Percentiles rank a stretch among this genome's conserved stretches.
Conservation (phyloP, 352 stramenopile species). For the Plasmopara viticola region DNA sequence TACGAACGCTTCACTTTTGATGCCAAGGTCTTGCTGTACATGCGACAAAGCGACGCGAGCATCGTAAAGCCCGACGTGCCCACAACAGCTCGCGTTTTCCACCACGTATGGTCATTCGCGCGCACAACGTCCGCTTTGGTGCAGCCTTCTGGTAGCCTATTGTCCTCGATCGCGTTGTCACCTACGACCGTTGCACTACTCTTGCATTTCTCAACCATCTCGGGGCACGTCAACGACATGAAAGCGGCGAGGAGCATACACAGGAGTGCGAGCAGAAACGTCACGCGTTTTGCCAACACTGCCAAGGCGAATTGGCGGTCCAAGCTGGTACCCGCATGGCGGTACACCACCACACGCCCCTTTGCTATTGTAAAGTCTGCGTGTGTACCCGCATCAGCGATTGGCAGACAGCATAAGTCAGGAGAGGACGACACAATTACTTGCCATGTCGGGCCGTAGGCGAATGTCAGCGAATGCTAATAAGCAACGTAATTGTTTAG, state of each 20-base stretch:
- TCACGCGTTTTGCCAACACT: slow-evolving; percentile 50
- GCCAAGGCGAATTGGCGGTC: slow-evolving; percentile 54
- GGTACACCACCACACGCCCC: slow-evolving; percentile 62
- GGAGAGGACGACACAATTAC: slow-evolving; percentile 41
- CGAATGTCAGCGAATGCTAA: slow-evolving; percentile 52
- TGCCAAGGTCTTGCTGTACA: slow-evolving; percentile 58
- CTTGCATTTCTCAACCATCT: slow-evolving; percentile 36
- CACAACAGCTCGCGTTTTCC: slow-evolving; percentile 51
- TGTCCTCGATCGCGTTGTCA: slow-evolving; percentile 12
- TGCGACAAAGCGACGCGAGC: slow-evolving; percentile 48
- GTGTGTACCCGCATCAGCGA: slow-evolving; percentile 35
- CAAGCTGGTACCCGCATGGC: slow-evolving; percentile 42
- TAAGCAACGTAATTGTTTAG: slow-evolving; percentile 7
- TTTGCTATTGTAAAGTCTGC: slow-evolving; percentile 49
- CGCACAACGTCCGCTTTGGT: slow-evolving; percentile 33
- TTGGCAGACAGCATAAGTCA: slow-evolving; percentile 55
- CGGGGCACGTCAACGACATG: slow-evolving; percentile 44
- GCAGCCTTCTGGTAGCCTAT: slow-evolving; percentile 33
- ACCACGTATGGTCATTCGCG: slow-evolving; percentile 35
- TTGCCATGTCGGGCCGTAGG: slow-evolving; percentile 71
- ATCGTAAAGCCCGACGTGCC: slow-evolving; percentile 55
- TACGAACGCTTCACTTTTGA: slow-evolving; percentile 62
- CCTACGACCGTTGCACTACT: slow-evolving; percentile 5
- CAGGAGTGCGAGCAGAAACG: slow-evolving; percentile 52
- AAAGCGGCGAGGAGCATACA: slow-evolving; percentile 56